Evolutionary conservation across 2,329 filamentous ascomycete species (phyloP), one percentile per base, ranked within the genome.

Genomic region (Fusarium papillatum): DNA sequence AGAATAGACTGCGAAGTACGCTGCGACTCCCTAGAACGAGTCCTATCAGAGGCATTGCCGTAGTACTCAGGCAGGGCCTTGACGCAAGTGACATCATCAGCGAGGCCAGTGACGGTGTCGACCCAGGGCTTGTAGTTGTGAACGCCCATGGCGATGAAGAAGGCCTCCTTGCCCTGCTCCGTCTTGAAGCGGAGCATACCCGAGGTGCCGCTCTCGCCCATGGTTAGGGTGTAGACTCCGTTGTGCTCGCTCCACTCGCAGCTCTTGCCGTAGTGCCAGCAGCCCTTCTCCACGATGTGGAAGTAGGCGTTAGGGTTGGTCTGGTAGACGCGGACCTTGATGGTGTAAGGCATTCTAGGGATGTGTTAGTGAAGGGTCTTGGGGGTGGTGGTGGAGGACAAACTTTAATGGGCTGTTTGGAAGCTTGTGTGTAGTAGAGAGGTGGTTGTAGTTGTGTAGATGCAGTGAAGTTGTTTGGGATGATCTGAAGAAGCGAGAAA

Each of bases 81-180:
- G 9, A 69, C 75, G 26, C 76, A 68, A 11, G 76, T 78, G 24
- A 76, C 24, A 1, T 78, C 57, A 16, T 76, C 66, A 4, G 19
- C 71, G 7, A 78, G 68, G 1, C 73, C 76, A 2, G 76, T 76
- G 6, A 78, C 39, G 13, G 39, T 73, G 31, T 78, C 76, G 5
- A 78, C 48, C 75, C 76, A 78, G 2, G 73, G 75, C 76, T 77
- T 77, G 64, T 76, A 74, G 64, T 76, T 53, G 55, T 77, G 76
- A 0, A 78, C 76, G 0, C 76, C 76, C 5, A 77, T 2, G 5
- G 68, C 75, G 17, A 77, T 48, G 19, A 77, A 78, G 64, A 77
- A 77, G 4, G 68, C 73, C 16, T 77, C 76, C 22, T 72, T 78
- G 60, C 69, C 69, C 8, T 77, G 26, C 46, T 77, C 76, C 0